Conservation (phyloP, 148 eudicot genomes). For the Nepenthes mirabilis region DNA sequence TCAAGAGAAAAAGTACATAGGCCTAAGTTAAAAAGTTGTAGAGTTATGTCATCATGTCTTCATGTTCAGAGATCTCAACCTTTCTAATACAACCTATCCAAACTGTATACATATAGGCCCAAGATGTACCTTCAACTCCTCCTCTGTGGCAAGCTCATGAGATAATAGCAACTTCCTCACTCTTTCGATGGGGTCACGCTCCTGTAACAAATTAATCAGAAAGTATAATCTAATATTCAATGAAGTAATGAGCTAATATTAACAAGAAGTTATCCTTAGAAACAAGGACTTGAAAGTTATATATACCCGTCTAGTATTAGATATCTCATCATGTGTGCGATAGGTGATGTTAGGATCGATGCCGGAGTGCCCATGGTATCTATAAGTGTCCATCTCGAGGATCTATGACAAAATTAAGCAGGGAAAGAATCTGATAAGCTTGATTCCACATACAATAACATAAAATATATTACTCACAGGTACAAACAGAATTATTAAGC, state of each 20-base stretch:
- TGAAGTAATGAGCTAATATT: neutral
- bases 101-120: too few species aligned
- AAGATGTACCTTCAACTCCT: slow-evolving; percentile 64
- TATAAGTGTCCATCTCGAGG: slow-evolving; percentile 96
- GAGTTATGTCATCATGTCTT: neutral
- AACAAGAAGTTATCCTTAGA: neutral
- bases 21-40: too few species aligned
- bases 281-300: neutral
- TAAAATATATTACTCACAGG: too few species aligned
- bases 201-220: slow-evolving; percentile 28
- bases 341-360: slow-evolving; percentile 98
- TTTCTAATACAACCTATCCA: neutral
- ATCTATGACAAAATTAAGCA: slow-evolving; percentile 36
- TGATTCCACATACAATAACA: too few species aligned
- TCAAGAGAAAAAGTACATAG: neutral
- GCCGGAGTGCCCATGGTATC: slow-evolving; percentile 98
- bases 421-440: neutral
- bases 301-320: slow-evolving; percentile 69
- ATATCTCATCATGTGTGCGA: slow-evolving; percentile 88
- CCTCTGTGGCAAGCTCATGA: slow-evolving; percentile 73
- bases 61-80: neutral
- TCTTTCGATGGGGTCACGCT: slow-evolving; percentile 94
- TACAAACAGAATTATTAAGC: too few species aligned
- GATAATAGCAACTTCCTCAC: slow-evolving; percentile 59
- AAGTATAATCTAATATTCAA: neutral